Conservation (phyloP, 257 asterid species). For the Plectranthus barbatus region DNA sequence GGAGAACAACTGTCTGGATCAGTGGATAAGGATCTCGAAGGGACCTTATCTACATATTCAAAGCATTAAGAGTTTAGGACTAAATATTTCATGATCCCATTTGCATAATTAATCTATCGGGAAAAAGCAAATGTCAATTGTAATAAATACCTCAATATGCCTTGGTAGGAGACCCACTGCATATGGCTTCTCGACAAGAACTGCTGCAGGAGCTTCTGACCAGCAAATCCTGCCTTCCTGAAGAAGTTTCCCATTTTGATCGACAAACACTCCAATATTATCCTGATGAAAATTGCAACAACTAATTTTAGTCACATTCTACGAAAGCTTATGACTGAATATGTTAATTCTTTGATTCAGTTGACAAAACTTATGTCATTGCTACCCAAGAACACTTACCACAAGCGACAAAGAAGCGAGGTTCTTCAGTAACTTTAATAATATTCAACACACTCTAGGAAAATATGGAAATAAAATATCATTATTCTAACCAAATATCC, state of each 20-base stretch:
- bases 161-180: conserved; percentile 88
- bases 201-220: conserved; percentile 93
- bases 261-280: conserved; percentile 93
- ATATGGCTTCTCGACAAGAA: conserved; percentile 75
- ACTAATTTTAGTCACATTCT: conserved; percentile 2
- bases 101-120: not conserved
- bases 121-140: not conserved
- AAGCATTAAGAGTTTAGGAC: conserved; percentile 18
- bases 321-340: not conserved
- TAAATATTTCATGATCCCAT: conserved; percentile 3
- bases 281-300: conserved; percentile 45
- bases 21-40: conserved; percentile 88
- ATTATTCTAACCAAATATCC: no score
- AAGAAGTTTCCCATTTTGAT: conserved; percentile 96
- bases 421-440: no score
- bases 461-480: no score
- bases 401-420: no score
- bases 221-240: conserved; percentile 97
- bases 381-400: no score
- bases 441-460: no score
- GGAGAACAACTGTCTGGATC: conserved; percentile 89
- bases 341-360: not conserved
- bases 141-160: conserved; percentile 71
- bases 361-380: no score
- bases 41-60: conserved; percentile 70